Percentiles rank a stretch among this genome's conserved stretches.
Evolutionary conservation across 164 flowering plant species (phyloP).

Genomic region (Kingdonia uniflora): DNA sequence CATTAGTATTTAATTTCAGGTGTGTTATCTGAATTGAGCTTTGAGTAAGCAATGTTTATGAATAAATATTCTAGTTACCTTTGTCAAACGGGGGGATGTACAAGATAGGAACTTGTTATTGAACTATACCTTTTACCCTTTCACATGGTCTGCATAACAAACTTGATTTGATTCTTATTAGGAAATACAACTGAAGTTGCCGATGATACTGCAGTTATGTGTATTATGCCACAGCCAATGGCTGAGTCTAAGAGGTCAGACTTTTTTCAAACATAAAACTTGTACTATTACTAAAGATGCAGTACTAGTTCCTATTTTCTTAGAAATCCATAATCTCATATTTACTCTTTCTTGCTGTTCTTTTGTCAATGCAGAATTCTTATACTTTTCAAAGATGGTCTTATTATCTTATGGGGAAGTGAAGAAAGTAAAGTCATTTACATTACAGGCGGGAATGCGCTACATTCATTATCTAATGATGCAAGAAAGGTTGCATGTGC

Average conservation of each 20-base stretch:
- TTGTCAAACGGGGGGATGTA: no score
- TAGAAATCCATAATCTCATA: no score
- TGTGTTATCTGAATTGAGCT: no score
- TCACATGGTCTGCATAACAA: no score
- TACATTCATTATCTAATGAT: constrained; percentile 36
- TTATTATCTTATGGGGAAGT: constrained; percentile 64
- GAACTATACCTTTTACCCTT: no score
- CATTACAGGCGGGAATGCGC: constrained; percentile 34
- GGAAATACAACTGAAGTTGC: constrained; percentile 40
- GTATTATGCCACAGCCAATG: constrained; percentile 60
- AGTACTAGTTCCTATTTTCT: no score
- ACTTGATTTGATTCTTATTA: constrained; percentile 5
- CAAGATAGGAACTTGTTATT: no score
- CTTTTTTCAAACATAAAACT: no score
- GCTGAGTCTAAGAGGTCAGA: constrained; percentile 75
- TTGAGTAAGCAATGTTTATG: no score
- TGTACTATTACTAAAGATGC: no score
- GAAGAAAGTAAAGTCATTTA: constrained; percentile 51
- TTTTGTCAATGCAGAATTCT: constrained; percentile 49
- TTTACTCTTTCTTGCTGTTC: constrained; percentile 3
- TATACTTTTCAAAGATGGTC: constrained; percentile 54
- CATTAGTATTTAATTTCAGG: no score
- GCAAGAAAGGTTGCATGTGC: constrained; percentile 67
- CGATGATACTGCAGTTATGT: constrained; percentile 34
- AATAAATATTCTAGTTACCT: no score